These are phyloP conservation scores for Fagus sylvatica DNA, from an alignment of 306 rosid genomes.

Conservation along the genomic window DNA sequence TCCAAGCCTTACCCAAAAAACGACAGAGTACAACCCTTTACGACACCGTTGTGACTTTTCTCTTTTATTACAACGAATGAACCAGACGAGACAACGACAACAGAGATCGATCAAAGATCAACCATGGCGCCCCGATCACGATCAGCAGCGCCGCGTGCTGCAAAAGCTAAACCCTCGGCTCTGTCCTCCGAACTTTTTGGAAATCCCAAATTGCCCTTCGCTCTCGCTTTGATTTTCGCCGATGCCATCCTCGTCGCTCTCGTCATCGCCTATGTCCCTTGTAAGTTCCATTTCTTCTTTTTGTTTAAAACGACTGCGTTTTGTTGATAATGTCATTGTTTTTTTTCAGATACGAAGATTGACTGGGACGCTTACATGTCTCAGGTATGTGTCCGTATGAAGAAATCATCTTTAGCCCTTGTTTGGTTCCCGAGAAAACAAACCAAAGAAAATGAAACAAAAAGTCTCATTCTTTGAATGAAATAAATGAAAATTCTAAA, in stretches of 20 bases:
- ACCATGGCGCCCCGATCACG: conserved; percentile 59
- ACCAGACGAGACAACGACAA: conserved; percentile 36
- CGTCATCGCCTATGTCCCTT: conserved; percentile 75
- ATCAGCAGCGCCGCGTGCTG: conserved; percentile 49
- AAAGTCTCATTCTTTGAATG: neutral
- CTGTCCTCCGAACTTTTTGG: conserved; percentile 1
- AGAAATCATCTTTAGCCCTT: neutral
- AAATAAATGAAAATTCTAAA: neutral
- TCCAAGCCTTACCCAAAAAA: neutral
- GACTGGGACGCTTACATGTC: conserved; percentile 99
- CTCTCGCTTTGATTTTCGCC: conserved; percentile 51
- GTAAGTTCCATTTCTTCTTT: conserved; percentile 36
- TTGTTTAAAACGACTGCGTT: neutral
- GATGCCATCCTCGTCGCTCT: conserved; percentile 64
- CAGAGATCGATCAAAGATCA: neutral
- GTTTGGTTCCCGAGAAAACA: neutral
- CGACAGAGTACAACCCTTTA: neutral
- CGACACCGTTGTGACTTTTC: neutral
- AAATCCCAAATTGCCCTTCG: conserved; percentile 45
- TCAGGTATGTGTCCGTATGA: conserved; percentile 40
- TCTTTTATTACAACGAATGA: conserved; percentile 4
- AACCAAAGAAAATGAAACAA: neutral
- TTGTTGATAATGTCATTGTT: conserved; percentile 2
- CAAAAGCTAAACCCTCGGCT: conserved; percentile 26
- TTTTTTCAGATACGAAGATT: conserved; percentile 80